Base-by-base conservation (phyloP, 2,329 filamentous ascomycete genomes). In the Colletotrichum trifolii region DNA sequence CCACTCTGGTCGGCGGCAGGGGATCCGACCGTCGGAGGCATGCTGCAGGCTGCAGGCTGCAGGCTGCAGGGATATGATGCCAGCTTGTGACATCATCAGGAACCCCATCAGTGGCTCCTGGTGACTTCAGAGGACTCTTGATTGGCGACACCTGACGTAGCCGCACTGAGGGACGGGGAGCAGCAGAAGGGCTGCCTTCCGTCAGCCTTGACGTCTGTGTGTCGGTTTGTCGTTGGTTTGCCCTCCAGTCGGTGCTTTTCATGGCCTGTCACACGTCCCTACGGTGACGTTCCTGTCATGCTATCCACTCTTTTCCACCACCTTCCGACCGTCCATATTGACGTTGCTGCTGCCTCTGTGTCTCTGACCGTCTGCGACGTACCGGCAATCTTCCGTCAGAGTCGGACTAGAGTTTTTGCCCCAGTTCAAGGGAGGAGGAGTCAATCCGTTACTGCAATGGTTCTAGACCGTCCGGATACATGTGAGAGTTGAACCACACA, bases 141-240 rank as follows among this genome's bases (percentile, higher is more conserved):
- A 66, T 66, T 64, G 64, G 60, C 54, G 52, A 54, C 33, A 48
- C 60, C 33, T 66, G 48, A 66, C 60, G 60, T 64, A 25, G 25
- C 25, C 25, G 25, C 25, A 25, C 25, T 25, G 25, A 25, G 25
- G 4, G 25, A 25, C 25, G 25, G 25, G 4, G 25, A 25, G 25
- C 25, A 25, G 34, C 12, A 36, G 47, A 52, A 39, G 49, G 25
- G 25, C 4, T 25, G 25, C 25, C 25, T 55, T 65, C 62, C 62
- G 63, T 63, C 58, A 63, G 63, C 63, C 63, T 66, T 57, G 50
- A 66, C 63, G 63, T 66, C 58, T 66, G 58, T 64, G 57, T 55
- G 45, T 13, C 36, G 48, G 33, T 50, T 35, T 33, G 17, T 8
- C 25, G 25, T 25, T 25, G 25, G 25, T 25, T 25, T 25, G 25